Conservation (phyloP, 1,284 basidiomycete genomes). For the Coriolopsis trogii region DNA sequence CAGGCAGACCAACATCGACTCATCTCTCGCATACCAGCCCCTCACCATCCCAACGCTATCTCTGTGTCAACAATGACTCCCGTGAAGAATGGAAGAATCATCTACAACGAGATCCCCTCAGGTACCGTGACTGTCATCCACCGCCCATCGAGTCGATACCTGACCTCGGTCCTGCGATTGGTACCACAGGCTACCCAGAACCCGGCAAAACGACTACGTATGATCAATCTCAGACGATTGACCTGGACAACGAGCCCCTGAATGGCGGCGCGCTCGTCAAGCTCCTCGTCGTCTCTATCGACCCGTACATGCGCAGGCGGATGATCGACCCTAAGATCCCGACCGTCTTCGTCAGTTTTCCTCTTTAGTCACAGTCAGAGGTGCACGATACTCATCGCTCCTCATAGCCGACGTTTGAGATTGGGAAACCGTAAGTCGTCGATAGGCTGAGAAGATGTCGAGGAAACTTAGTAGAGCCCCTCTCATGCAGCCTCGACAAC, state of each 20-base stretch:
- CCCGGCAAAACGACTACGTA: constrained; percentile 47
- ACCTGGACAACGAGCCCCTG: constrained; percentile 50
- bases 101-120: constrained; percentile 21
- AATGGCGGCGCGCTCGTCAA: constrained; percentile 57
- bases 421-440: constrained; percentile 18
- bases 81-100: constrained; percentile 18
- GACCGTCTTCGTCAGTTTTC: constrained; percentile 9
- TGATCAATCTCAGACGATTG: constrained; percentile 49
- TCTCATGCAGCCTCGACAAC: constrained; percentile 17
- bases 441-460: not conserved
- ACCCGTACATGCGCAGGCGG: constrained; percentile 47
- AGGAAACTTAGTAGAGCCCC: not conserved
- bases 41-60: not conserved
- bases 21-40: too few relatives aligned
- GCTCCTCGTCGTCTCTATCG: constrained; percentile 47
- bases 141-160: too few relatives aligned
- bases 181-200: constrained; percentile 44
- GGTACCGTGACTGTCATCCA: constrained; percentile 1
- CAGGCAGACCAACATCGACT: too few relatives aligned
- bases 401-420: constrained; percentile 9
- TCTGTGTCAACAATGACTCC: constrained; percentile 7
- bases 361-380: too few relatives aligned
- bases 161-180: not conserved
- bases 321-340: constrained; percentile 35
- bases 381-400: not conserved